Evolutionary conservation across 306 rosid species (phyloP).

Genomic region (Pueraria montana): DNA sequence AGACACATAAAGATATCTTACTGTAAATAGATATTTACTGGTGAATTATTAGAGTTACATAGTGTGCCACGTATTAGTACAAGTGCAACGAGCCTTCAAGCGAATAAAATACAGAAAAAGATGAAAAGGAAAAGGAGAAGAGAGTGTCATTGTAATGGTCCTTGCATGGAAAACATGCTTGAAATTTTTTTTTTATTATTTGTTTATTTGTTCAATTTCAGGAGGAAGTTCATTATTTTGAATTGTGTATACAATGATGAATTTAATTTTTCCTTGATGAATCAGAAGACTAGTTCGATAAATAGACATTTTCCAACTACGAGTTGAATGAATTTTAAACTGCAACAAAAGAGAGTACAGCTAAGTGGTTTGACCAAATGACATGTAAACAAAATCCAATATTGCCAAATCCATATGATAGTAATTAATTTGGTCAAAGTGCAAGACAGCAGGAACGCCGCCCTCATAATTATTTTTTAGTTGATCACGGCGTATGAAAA

Average conservation of each 20-base stretch:
- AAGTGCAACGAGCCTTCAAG: background rate
- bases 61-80: background rate
- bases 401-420: constrained; percentile 11
- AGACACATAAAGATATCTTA: background rate
- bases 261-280: background rate
- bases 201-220: constrained; percentile 17
- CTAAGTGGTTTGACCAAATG: constrained; percentile 56
- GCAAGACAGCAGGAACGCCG: constrained; percentile 36
- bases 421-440: constrained; percentile 15
- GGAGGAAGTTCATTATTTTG: constrained; percentile 43
- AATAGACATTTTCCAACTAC: constrained; percentile 47
- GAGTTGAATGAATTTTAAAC: constrained; percentile 29
- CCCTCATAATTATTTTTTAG: background rate
- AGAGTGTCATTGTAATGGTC: constrained; percentile 33
- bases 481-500: background rate
- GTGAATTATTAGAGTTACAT: constrained; percentile 10
- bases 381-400: constrained; percentile 34
- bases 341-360: constrained; percentile 52
- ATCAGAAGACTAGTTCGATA: constrained; percentile 36
- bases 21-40: constrained; percentile 55
- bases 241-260: constrained; percentile 49
- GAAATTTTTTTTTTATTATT: background rate
- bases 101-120: background rate
- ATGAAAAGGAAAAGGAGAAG: constrained; percentile 23
- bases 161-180: constrained; percentile 44